Evolutionary conservation across 192 early-diverging fungal genomes (phyloP), one percentile per base, ranked within the genome.

Genomic region (Backusella sp.): DNA sequence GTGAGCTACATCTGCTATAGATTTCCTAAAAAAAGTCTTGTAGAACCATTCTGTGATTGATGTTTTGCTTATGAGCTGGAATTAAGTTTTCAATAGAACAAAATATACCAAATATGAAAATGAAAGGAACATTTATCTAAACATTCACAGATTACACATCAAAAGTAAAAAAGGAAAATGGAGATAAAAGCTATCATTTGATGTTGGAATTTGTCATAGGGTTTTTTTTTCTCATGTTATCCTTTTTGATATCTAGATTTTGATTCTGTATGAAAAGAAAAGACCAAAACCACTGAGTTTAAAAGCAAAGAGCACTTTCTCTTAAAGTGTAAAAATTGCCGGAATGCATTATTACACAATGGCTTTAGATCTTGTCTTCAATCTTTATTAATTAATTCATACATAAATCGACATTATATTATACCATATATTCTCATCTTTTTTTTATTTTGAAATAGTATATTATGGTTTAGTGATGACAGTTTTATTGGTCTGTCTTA

Each of bases 41-140:
- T 62, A 62, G 56, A 23, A 62, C 56, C 56, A 28, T 62, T 62
- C 56, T 28, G 56, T 62, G 26, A 28, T 62, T 62, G 56, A 62
- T 28, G 56, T 12, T 28, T 9, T 62, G 23, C 26, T 4, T 26
- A 6, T 28, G 23, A 26, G 26, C 12, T 26, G 4, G 26, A 62
- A 62, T 62, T 62, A 62, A 62, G 56, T 28, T 62, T 62, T 62
- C 53, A 62, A 62, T 62, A 62, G 56, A 62, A 62, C 26, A 62
- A 62, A 62, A 62, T 9, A 28, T 62, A 62, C 56, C 21, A 62
- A 62, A 62, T 62, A 28, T 28, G 56, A 12, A 59, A 62, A 11
- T 62, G 26, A 28, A 62, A 62, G 23, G 56, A 62, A 62, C 56
- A 62, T 62, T 62, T 62, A 62, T 62, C 21, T 28, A 14, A 62